These are phyloP conservation scores for Psophocarpus tetragonolobus DNA, from an alignment of 306 rosid genomes.

Conservation along the genomic window DNA sequence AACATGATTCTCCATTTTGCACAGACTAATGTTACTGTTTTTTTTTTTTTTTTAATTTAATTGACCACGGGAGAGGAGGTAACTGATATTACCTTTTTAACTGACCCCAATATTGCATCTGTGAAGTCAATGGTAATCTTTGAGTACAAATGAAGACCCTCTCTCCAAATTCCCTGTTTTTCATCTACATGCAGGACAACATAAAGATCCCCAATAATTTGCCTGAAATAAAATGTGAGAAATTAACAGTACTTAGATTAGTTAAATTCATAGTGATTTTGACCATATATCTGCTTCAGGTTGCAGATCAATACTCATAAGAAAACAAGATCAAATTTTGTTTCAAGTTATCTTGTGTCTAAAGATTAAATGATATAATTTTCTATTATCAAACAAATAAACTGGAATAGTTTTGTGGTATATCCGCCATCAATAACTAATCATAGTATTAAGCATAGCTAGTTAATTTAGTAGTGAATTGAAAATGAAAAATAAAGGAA, in stretches of 20 bases:
- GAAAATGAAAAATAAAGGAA: neutral
- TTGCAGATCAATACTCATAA: neutral
- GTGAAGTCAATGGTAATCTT: slow-evolving; percentile 72
- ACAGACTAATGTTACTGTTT: neutral
- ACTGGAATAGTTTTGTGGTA: neutral
- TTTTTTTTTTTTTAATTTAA: too few relatives aligned
- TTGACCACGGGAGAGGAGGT: neutral
- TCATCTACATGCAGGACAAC: slow-evolving; percentile 67
- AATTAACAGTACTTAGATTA: slow-evolving; percentile 9
- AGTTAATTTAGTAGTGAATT: neutral
- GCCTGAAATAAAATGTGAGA: slow-evolving; percentile 53
- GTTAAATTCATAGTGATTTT: slow-evolving; percentile 13
- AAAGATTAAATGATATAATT: neutral
- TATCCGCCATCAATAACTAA: neutral
- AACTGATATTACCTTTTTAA: slow-evolving; percentile 56
- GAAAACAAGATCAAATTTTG: neutral
- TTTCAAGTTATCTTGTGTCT: neutral
- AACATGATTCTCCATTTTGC: neutral
- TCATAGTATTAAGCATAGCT: neutral
- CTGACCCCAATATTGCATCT: slow-evolving; percentile 86
- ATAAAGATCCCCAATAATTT: slow-evolving; percentile 71
- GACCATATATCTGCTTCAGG: slow-evolving; percentile 18
- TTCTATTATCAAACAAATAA: neutral
- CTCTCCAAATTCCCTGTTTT: slow-evolving; percentile 79
- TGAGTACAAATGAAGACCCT: slow-evolving; percentile 81